A percentile compares a stretch with the other conserved stretches of the same genome.
These are phyloP conservation scores for Didymella keratinophila DNA, from an alignment of 2,329 filamentous ascomycete genomes.

Conservation along the genomic window DNA sequence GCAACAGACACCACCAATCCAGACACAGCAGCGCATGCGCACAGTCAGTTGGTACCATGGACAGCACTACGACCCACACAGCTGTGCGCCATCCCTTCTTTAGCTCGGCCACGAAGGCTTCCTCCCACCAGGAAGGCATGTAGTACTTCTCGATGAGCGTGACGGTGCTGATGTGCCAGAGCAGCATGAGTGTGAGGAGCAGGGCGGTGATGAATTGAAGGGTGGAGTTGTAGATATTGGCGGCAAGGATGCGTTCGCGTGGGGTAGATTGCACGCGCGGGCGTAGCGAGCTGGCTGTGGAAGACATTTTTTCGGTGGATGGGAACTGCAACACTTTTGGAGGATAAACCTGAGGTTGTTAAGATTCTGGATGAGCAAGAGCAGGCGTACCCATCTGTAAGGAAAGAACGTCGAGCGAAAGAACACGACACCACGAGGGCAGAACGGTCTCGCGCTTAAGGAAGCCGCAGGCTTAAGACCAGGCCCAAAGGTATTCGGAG, in stretches of 20 bases:
- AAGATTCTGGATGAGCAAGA: not conserved
- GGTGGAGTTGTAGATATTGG: conserved; percentile 17
- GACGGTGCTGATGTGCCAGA: conserved; percentile 32
- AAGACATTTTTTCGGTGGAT: not conserved
- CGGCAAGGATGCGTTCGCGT: conserved; percentile 9
- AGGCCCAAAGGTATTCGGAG: too few species aligned
- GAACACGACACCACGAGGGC: not conserved
- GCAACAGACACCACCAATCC: conserved; percentile 23
- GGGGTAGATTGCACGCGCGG: not conserved
- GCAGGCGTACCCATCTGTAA: too few species aligned
- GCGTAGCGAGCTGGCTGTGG: not conserved
- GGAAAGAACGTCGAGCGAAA: not conserved
- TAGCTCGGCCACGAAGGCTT: conserved; percentile 16
- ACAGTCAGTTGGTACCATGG: conserved; percentile 22
- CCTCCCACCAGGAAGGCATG: conserved; percentile 29
- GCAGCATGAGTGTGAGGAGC: conserved; percentile 29
- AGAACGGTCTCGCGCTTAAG: not conserved
- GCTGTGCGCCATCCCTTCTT: conserved; percentile 12
- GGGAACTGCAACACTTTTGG: too few species aligned
- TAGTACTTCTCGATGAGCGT: conserved; percentile 25
- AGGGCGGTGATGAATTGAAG: conserved; percentile 23
- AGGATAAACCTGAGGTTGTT: not conserved
- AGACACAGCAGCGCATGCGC: conserved; percentile 21
- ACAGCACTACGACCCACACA: conserved; percentile 23
- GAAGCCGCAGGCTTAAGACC: too few species aligned